Conservation (phyloP, 2,329 filamentous ascomycete genomes). For the Cercospora beticola region DNA sequence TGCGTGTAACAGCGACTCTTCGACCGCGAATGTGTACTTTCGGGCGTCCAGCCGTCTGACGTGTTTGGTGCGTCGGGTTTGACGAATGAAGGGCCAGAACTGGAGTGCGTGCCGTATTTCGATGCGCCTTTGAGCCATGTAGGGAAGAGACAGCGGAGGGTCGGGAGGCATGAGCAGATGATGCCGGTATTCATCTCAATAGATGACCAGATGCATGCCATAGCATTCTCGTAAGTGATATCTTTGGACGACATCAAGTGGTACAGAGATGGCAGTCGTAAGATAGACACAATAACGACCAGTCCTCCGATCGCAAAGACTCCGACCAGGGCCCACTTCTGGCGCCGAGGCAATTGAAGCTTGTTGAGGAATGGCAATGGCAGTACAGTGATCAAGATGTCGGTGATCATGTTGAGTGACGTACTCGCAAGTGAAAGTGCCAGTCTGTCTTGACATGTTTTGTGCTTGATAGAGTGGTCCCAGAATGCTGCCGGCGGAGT, state of each 20-base stretch:
- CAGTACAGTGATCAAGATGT: constrained; percentile 38
- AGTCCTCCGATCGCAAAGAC: constrained; percentile 39
- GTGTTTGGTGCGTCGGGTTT: not conserved
- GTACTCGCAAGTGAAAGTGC: constrained; percentile 36
- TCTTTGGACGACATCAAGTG: constrained; percentile 30
- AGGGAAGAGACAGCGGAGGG: constrained; percentile 40
- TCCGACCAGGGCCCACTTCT: constrained; percentile 36
- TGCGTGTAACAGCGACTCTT: constrained; percentile 4
- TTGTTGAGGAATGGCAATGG: constrained; percentile 37
- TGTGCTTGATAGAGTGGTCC: constrained; percentile 31
- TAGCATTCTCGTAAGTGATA: constrained; percentile 33
- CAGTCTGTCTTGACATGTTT: constrained; percentile 13
- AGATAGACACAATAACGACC: constrained; percentile 36
- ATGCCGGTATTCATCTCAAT: constrained; percentile 40
- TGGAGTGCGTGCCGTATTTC: not conserved
- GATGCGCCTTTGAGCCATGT: constrained; percentile 28
- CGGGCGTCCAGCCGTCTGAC: not conserved
- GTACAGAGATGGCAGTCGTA: constrained; percentile 33
- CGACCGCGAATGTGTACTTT: not conserved
- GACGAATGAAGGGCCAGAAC: not conserved
- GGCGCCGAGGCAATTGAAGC: constrained; percentile 35
- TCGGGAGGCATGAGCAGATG: constrained; percentile 40
- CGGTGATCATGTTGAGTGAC: constrained; percentile 39
- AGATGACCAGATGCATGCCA: constrained; percentile 36
- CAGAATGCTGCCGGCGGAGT: constrained; percentile 42